A percentile compares a stretch with the other conserved stretches of the same genome.
phyloP scores from a whole-genome alignment of 176 grass and related monocot species.

The Pharus latifolius region DNA sequence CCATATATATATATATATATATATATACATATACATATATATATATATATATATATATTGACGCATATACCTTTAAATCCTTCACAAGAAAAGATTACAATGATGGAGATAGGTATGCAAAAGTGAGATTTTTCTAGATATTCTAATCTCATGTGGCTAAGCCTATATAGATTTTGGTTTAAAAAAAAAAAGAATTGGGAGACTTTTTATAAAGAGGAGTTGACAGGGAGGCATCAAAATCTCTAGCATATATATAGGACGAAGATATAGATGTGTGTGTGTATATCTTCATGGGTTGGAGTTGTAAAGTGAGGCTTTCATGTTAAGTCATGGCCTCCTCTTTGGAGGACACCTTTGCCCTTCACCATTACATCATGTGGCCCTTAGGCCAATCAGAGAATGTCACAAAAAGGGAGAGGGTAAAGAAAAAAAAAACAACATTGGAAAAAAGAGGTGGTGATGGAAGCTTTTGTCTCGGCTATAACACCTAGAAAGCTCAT shows the following conservation, averaged over 20 bases:
- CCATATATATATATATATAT: background rate
- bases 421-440: background rate
- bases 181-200: background rate
- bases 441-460: background rate
- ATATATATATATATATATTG: background rate
- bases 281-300: background rate
- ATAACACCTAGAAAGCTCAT: slow-evolving; percentile 10
- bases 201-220: slow-evolving; percentile 14
- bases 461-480: background rate
- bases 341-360: slow-evolving; percentile 40
- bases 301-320: slow-evolving; percentile 27
- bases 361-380: slow-evolving; percentile 28
- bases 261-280: background rate
- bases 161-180: background rate
- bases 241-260: background rate
- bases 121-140: slow-evolving; percentile 23
- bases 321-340: slow-evolving; percentile 53
- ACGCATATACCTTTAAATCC: background rate
- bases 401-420: slow-evolving; percentile 29
- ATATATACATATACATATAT: background rate
- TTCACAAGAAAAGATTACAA: background rate
- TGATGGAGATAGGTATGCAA: background rate
- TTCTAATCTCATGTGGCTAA: background rate
- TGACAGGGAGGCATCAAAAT: slow-evolving; percentile 15
- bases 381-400: slow-evolving; percentile 32